phyloP scores from a whole-genome alignment of 1,284 basidiomycete genomes.

The Marasmius oreades region DNA sequence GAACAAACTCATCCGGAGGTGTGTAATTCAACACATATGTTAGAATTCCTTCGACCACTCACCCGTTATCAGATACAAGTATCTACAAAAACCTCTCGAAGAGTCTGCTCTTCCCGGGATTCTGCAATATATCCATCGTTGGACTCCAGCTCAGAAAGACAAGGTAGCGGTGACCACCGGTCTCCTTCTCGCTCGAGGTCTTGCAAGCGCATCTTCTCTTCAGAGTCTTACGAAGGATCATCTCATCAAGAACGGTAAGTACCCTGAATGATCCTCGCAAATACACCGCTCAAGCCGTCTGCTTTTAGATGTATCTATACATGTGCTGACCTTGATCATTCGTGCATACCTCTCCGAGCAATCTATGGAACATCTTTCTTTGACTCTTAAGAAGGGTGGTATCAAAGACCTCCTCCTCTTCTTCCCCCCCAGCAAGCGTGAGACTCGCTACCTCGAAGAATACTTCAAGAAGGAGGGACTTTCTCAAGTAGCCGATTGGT shows the following conservation, averaged over 20 bases:
- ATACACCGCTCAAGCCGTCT: conserved; percentile 4
- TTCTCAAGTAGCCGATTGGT: conserved; percentile 84
- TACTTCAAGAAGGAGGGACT: conserved; percentile 84
- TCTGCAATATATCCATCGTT: conserved; percentile 87
- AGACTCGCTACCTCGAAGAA: conserved; percentile 71
- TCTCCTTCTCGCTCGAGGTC: conserved; percentile 78
- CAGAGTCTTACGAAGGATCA: conserved; percentile 89
- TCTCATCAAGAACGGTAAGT: conserved; percentile 86
- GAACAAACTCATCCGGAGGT: conserved; percentile 94
- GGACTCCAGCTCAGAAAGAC: conserved; percentile 71
- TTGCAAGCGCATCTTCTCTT: conserved; percentile 75
- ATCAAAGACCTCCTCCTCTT: conserved; percentile 85
- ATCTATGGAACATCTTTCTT: conserved; percentile 83
- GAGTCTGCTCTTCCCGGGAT: conserved; percentile 79
- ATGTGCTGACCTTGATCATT: conserved; percentile 78
- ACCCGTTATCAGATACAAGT: conserved; percentile 76
- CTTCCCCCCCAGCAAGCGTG: conserved; percentile 82
- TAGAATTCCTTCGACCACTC: conserved; percentile 13
- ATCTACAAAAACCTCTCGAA: conserved; percentile 95
- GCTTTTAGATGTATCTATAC: conserved; percentile 66
- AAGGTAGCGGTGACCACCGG: conserved; percentile 83
- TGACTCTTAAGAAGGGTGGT: conserved; percentile 75
- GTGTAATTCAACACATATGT: conserved; percentile 15
- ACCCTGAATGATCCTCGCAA: conserved; percentile 20
- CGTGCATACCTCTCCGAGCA: conserved; percentile 77